Percentiles rank a stretch among this genome's conserved stretches.
Conservation (phyloP, 1,284 basidiomycete genomes). For the Trametes pubescens region DNA sequence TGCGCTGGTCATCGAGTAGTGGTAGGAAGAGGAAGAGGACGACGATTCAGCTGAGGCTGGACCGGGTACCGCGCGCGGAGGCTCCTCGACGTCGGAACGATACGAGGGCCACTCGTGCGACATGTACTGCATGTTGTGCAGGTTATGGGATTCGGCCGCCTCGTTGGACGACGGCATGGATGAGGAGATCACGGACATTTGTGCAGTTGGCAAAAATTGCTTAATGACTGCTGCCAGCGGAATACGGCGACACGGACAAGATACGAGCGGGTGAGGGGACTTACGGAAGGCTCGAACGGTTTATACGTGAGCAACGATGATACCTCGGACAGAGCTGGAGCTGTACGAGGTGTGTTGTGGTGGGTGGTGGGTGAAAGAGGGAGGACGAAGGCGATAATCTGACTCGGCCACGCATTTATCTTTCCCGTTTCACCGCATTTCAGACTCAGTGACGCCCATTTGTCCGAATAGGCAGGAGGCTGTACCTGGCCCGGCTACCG, state of each 20-base stretch:
- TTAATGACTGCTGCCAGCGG: slow-evolving; percentile 34
- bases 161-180: slow-evolving; percentile 32
- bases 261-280: slow-evolving; percentile 37
- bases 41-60: slow-evolving; percentile 15
- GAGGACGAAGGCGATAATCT: slow-evolving; percentile 34
- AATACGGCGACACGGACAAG: slow-evolving; percentile 34
- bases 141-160: slow-evolving; percentile 30
- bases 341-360: slow-evolving; percentile 40
- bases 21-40: slow-evolving; percentile 34
- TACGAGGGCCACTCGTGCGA: slow-evolving; percentile 32
- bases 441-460: slow-evolving; percentile 51
- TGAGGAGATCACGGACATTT: slow-evolving; percentile 31
- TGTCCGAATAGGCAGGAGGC: slow-evolving; percentile 20
- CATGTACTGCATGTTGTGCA: slow-evolving; percentile 35
- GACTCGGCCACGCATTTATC: slow-evolving; percentile 51
- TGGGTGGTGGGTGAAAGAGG: slow-evolving; percentile 31
- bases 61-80: slow-evolving; percentile 29
- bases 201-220: slow-evolving; percentile 27
- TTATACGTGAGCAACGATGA: slow-evolving; percentile 27
- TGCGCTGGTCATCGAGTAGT: slow-evolving; percentile 25
- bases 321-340: slow-evolving; percentile 37
- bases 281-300: slow-evolving; percentile 38
- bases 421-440: slow-evolving; percentile 49
- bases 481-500: slow-evolving; percentile 28
- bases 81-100: slow-evolving; percentile 33